Evolutionary conservation across 2,329 filamentous ascomycete genomes (phyloP).

Genomic region (Xylogone sp.): DNA sequence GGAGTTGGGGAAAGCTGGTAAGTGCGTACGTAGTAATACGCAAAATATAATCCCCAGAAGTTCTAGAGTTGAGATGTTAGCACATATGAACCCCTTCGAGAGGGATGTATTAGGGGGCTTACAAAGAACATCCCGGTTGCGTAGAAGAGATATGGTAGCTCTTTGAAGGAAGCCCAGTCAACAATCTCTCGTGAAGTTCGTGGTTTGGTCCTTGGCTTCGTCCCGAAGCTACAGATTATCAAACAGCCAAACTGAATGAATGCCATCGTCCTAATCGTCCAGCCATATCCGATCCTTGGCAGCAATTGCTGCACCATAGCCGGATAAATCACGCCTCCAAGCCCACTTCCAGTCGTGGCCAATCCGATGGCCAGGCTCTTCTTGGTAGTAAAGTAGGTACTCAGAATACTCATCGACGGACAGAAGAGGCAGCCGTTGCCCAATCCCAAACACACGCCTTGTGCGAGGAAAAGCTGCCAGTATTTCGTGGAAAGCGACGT

Average conservation of each 20-base stretch:
- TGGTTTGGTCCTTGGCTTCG: conserved; percentile 36
- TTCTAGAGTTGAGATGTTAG: conserved; percentile 11
- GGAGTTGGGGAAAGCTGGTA: background rate
- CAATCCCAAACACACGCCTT: conserved; percentile 38
- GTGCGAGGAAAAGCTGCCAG: conserved; percentile 40
- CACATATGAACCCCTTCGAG: conserved; percentile 4
- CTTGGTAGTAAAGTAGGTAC: conserved; percentile 37
- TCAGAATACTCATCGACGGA: conserved; percentile 33
- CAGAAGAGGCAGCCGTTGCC: conserved; percentile 38
- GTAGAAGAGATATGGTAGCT: conserved; percentile 41
- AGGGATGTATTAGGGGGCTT: conserved; percentile 13
- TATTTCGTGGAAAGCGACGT: conserved; percentile 35
- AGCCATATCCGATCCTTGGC: conserved; percentile 38
- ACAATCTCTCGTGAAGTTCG: conserved; percentile 38
- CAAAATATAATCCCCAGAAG: conserved; percentile 43
- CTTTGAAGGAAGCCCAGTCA: conserved; percentile 40
- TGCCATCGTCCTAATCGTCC: conserved; percentile 42
- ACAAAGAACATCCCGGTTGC: conserved; percentile 35
- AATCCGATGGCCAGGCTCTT: conserved; percentile 34
- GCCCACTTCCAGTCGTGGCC: conserved; percentile 33
- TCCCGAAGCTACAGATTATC: conserved; percentile 32
- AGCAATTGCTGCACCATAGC: conserved; percentile 38
- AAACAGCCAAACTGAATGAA: conserved; percentile 39
- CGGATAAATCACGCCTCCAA: conserved; percentile 41
- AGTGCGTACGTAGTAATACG: conserved; percentile 26